A percentile compares a stretch with the other conserved stretches of the same genome.
Conservation (phyloP, 768 basidiomycete species). For the Lentinula lateritia region DNA sequence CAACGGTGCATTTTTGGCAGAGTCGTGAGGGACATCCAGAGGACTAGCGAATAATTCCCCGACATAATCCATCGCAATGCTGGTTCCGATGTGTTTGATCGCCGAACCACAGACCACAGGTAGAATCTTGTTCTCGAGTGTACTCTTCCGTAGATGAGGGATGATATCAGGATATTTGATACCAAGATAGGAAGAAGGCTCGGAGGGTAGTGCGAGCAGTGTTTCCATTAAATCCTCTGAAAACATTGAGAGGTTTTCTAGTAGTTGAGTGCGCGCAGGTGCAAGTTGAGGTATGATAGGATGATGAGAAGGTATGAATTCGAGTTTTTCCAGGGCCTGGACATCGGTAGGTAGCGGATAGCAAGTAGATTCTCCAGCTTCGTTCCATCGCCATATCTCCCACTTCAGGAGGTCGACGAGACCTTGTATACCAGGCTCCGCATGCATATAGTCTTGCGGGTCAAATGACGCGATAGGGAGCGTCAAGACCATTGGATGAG, state of each 20-base stretch:
- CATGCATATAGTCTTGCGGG: constrained; percentile 55
- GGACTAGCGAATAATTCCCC: constrained; percentile 75
- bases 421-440: constrained; percentile 82
- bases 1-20: constrained; percentile 42
- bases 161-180: constrained; percentile 49
- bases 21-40: constrained; percentile 58
- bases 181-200: constrained; percentile 61
- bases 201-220: constrained; percentile 52
- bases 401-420: constrained; percentile 80
- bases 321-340: constrained; percentile 33
- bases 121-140: constrained; percentile 58
- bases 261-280: constrained; percentile 59
- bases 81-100: constrained; percentile 74
- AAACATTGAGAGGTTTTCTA: constrained; percentile 77
- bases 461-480: constrained; percentile 79
- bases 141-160: constrained; percentile 61
- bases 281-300: constrained; percentile 65
- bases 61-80: constrained; percentile 74
- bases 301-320: constrained; percentile 50
- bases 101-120: constrained; percentile 85
- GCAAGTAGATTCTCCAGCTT: constrained; percentile 37
- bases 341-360: constrained; percentile 47
- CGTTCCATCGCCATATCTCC: constrained; percentile 75
- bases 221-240: constrained; percentile 77
- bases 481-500: constrained; percentile 61